phyloP scores from a whole-genome alignment of 768 basidiomycete genomes.

The Rhizopogon sp. region DNA sequence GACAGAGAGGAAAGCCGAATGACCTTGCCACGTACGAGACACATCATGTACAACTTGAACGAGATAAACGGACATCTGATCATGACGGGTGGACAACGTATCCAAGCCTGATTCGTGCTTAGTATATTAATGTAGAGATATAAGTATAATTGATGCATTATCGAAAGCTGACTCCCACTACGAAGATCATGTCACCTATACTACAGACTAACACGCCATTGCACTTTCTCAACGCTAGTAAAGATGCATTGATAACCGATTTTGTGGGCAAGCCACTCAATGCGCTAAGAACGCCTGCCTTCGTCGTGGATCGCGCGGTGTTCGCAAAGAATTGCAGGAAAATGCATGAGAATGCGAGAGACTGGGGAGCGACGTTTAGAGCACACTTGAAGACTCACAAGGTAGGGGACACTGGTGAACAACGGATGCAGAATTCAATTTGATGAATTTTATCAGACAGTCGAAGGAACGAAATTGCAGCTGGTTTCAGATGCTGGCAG shows the following conservation, averaged over 20 bases:
- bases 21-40: background rate
- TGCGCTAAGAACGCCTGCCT: conserved; percentile 66
- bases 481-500: conserved; percentile 48
- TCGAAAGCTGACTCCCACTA: background rate
- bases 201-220: conserved; percentile 45
- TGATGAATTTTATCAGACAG: conserved; percentile 42
- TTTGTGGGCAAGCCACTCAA: conserved; percentile 57
- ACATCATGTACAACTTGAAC: background rate
- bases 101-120: background rate
- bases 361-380: conserved; percentile 68
- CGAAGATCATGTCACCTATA: conserved; percentile 15
- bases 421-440: background rate
- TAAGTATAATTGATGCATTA: background rate
- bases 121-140: background rate
- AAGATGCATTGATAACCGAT: conserved; percentile 43
- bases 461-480: conserved; percentile 70
- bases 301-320: conserved; percentile 68
- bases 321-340: conserved; percentile 70
- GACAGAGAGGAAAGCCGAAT: background rate
- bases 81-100: background rate
- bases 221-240: conserved; percentile 36
- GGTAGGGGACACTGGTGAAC: conserved; percentile 31
- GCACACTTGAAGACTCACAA: conserved; percentile 87
- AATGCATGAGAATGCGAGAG: conserved; percentile 64
- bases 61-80: background rate